Percentiles rank a stretch among this genome's conserved stretches.
Conservation (phyloP, 148 eudicot genomes). For the Drosera capensis region DNA sequence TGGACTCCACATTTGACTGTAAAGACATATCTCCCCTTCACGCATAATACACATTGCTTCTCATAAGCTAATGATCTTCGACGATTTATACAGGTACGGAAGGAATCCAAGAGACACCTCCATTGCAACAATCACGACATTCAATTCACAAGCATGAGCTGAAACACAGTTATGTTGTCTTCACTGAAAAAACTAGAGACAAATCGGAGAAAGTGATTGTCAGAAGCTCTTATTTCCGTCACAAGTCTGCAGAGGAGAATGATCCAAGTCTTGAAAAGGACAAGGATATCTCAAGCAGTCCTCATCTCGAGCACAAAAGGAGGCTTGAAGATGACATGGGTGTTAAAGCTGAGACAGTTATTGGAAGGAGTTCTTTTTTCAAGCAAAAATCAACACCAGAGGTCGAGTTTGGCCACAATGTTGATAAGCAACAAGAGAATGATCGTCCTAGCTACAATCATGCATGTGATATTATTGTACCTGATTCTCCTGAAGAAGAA, state of each 20-base stretch:
- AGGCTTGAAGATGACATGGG: constrained; percentile 13
- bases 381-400: constrained; percentile 22
- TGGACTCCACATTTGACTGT: constrained; percentile 26
- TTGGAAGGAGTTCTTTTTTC: constrained; percentile 47
- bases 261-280: constrained; percentile 6
- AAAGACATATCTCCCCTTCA: constrained; percentile 6
- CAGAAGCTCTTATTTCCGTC: constrained; percentile 8
- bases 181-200: constrained; percentile 15
- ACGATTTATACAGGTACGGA: constrained; percentile 6
- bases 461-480: constrained; percentile 11
- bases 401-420: constrained; percentile 9
- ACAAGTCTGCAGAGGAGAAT: constrained; percentile 5
- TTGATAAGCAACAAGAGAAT: constrained; percentile 5
- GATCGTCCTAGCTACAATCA: constrained; percentile 6
- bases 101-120: constrained; percentile 19
- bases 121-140: constrained; percentile 20
- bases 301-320: constrained; percentile 39
- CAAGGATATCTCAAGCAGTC: constrained; percentile 30
- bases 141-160: constrained; percentile 41
- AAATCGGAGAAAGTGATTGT: constrained; percentile 5
- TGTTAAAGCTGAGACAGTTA: constrained; percentile 18
- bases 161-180: too few relatives aligned
- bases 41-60: not conserved
- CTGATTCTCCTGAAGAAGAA: constrained; percentile 10
- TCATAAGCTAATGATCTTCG: not conserved